Base-by-base conservation (phyloP, 371 early-diverging fungal species). In the Lichtheimia hyalospora region DNA sequence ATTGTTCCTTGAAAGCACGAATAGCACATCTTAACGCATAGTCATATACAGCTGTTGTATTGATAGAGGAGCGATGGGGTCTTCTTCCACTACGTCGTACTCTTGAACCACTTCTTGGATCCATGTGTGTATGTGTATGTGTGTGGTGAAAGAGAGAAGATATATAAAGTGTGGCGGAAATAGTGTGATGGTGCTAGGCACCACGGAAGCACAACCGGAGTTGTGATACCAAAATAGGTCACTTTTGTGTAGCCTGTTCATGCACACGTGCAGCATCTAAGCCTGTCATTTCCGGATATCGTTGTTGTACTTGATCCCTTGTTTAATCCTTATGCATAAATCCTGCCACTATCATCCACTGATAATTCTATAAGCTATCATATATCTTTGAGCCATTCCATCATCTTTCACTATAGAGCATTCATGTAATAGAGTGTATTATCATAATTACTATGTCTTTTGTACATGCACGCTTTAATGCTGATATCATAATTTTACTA, bases 221-320 rank as follows among this genome's bases (percentile, higher is more conserved):
- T 34, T 34, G 34, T 34, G 34, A 34, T 34, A 34, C 34, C 34
- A 34, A 34, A 8, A 34, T 34, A 34, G 34, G 34, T 34, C 34
- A 34, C 10, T 10, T 10, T 34, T 34, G 34, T 34, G 34, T 34
- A 34, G 34, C 34, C 34, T 34, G 34, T 34, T 34, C 39, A 89
- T 89, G 39, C 96, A 77, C 48, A 85, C 75, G 68, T 86, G 84
- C 79, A 97, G 82, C 60, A 95, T 89, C 64, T 91, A 90, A 58
- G 91, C 85, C 60, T 97, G 96, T 10, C 91, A 69, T 23, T 92
- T 90, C 27, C 88, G 84, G 50, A 95, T 77, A 3, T 79, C 79
- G 7, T 50, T 49, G 3, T 59, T 58, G 20, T 84, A 86, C 28
- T 92, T 90, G 58, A 34, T 34, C 34, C 34, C 34, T 34, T 34